phyloP scores from a whole-genome alignment of 345 rosid species.

The Excoecaria cochinchinensis region DNA sequence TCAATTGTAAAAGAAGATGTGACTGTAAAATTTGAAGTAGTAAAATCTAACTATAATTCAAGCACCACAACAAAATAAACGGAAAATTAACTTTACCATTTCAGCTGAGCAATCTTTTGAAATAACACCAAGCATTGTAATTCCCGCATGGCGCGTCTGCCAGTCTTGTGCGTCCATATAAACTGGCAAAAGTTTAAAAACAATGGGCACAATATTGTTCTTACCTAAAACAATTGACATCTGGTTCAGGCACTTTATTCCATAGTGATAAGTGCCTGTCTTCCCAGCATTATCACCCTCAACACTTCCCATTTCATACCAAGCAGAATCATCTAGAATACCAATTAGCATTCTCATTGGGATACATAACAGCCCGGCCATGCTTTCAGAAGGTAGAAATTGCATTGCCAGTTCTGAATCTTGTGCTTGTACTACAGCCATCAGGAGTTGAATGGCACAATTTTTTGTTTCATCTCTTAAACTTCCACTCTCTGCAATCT shows the following conservation, averaged over 20 bases:
- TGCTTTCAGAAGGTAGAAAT: background rate
- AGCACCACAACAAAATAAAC: background rate
- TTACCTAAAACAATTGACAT: conserved; percentile 10
- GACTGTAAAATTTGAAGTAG: background rate
- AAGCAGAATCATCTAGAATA: conserved; percentile 4
- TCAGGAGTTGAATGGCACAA: background rate
- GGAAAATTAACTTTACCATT: conserved; percentile 4
- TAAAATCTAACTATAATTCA: background rate
- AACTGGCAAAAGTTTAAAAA: background rate
- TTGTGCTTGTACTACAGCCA: background rate
- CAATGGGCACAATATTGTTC: conserved; percentile 9
- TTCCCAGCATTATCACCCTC: conserved; percentile 13
- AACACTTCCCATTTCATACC: conserved; percentile 3
- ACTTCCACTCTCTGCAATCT: background rate
- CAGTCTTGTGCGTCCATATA: conserved; percentile 11
- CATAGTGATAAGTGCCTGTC: background rate
- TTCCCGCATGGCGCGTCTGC: conserved; percentile 18
- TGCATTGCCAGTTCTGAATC: background rate
- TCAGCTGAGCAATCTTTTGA: conserved; percentile 19
- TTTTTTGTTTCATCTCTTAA: background rate
- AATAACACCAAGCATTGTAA: conserved; percentile 14
- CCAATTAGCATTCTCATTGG: conserved; percentile 10
- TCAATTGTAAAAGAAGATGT: background rate
- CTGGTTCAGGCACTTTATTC: conserved; percentile 10
- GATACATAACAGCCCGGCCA: background rate